These are phyloP conservation scores for Hymenoscyphus fraxineus DNA, from an alignment of 2,329 filamentous ascomycete species.

Conservation along the genomic window DNA sequence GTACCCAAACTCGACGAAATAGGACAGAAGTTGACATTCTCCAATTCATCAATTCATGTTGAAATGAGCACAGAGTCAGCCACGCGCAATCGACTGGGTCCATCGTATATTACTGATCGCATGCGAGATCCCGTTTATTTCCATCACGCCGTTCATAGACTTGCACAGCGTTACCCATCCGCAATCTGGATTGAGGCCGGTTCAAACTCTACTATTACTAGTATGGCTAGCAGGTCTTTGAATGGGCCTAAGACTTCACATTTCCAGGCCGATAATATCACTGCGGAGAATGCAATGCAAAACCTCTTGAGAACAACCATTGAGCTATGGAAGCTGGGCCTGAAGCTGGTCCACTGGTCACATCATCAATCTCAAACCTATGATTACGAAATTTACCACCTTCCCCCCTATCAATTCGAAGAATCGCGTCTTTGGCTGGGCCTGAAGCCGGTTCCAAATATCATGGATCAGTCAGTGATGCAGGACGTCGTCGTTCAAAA, in stretches of 20 bases:
- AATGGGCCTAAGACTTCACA: background rate
- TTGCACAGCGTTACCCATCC: conserved; percentile 5
- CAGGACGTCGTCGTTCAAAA: too few relatives aligned
- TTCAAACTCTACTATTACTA: conserved; percentile 22
- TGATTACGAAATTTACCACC: conserved; percentile 19
- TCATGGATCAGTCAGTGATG: too few relatives aligned
- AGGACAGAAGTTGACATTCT: conserved; percentile 1
- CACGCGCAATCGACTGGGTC: too few relatives aligned
- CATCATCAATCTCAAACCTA: conserved; percentile 27
- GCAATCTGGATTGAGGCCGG: conserved; percentile 33
- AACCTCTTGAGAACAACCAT: conserved; percentile 26
- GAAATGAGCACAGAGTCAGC: conserved; percentile 3
- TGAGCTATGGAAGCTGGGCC: conserved; percentile 32
- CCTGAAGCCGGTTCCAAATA: too few relatives aligned
- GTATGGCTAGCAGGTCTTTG: background rate
- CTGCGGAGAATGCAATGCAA: background rate
- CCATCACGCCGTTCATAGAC: conserved; percentile 26
- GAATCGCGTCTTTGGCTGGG: too few relatives aligned
- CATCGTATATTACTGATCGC: conserved; percentile 20
- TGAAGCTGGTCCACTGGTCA: conserved; percentile 33
- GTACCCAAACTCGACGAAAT: background rate
- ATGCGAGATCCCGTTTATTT: conserved; percentile 31
- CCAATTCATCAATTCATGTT: conserved; percentile 10
- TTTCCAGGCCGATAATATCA: background rate
- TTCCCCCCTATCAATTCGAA: conserved; percentile 23